A percentile compares a stretch with the other conserved stretches of the same genome.
Evolutionary conservation across 1,284 basidiomycete genomes (phyloP).

Genomic region (Leccinum laetum): DNA sequence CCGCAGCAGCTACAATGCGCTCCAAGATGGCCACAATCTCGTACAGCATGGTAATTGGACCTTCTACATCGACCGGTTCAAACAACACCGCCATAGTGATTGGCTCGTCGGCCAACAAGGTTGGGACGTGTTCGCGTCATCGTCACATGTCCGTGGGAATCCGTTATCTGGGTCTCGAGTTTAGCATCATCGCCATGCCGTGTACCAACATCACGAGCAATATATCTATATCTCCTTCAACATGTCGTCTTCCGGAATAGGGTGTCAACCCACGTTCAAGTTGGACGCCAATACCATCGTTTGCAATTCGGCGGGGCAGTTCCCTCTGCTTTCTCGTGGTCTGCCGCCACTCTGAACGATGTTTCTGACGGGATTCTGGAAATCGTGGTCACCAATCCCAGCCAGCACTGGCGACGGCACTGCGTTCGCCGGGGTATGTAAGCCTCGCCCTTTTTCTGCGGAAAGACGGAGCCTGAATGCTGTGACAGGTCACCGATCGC

Average conservation of each 20-base stretch:
- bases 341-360: slow-evolving; percentile 63
- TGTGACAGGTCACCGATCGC: slow-evolving; percentile 61
- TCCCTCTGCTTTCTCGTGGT: slow-evolving; percentile 69
- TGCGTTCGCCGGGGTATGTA: slow-evolving; percentile 50
- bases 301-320: slow-evolving; percentile 55
- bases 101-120: slow-evolving; percentile 57
- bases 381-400: slow-evolving; percentile 60
- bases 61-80: slow-evolving; percentile 77
- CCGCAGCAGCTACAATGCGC: slow-evolving; percentile 63
- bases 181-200: slow-evolving; percentile 70
- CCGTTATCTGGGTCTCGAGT: slow-evolving; percentile 52
- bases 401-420: slow-evolving; percentile 44
- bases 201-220: slow-evolving; percentile 66
- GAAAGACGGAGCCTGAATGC: slow-evolving; percentile 4
- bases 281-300: slow-evolving; percentile 43
- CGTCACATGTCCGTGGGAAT: too few relatives aligned
- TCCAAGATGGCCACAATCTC: slow-evolving; percentile 86
- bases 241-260: slow-evolving; percentile 67
- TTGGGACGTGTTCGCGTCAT: too few relatives aligned
- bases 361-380: slow-evolving; percentile 81
- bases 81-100: slow-evolving; percentile 79
- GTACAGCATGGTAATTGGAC: slow-evolving; percentile 85
- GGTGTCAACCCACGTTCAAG: slow-evolving; percentile 46
- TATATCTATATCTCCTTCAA: slow-evolving; percentile 50
- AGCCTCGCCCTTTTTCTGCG: slow-evolving; percentile 22